phyloP scores from a whole-genome alignment of 345 rosid genomes.

The Kernera saxatilis region DNA sequence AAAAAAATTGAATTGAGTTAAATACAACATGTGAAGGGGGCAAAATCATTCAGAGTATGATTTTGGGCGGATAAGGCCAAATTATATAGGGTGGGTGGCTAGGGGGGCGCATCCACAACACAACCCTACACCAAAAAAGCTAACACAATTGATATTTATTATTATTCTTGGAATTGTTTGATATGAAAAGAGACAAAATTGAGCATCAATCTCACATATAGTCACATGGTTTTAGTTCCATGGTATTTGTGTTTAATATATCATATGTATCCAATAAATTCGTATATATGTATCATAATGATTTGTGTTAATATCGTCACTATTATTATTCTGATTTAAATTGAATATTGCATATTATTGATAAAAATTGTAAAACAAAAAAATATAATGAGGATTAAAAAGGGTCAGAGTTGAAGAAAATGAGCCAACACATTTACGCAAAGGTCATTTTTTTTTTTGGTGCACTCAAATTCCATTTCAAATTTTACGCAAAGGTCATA shows the following conservation, averaged over 20 bases:
- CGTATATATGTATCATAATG: not conserved
- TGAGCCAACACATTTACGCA: not conserved
- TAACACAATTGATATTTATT: not conserved
- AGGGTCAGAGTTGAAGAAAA: not conserved
- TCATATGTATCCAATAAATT: not conserved
- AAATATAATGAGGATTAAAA: not conserved
- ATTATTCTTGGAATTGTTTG: not conserved
- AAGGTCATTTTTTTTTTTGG: too few species aligned
- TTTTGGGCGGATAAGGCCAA: constrained; percentile 18
- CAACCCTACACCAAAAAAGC: constrained; percentile 5
- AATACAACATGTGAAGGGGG: constrained; percentile 2
- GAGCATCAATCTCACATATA: not conserved
- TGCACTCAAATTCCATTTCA: too few species aligned
- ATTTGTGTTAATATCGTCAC: not conserved
- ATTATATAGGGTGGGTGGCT: constrained; percentile 28
- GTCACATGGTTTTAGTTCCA: not conserved
- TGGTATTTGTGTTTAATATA: not conserved
- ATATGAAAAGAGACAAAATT: not conserved
- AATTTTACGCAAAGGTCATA: not conserved
- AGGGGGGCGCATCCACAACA: constrained; percentile 15
- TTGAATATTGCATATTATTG: not conserved
- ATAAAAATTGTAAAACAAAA: not conserved
- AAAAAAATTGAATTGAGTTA: not conserved
- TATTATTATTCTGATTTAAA: too few species aligned
- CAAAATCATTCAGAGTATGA: constrained; percentile 18